Evolutionary conservation across 2,329 filamentous ascomycete genomes (phyloP), one percentile per base, ranked within the genome.

Genomic region (Grosmannia serpens): DNA sequence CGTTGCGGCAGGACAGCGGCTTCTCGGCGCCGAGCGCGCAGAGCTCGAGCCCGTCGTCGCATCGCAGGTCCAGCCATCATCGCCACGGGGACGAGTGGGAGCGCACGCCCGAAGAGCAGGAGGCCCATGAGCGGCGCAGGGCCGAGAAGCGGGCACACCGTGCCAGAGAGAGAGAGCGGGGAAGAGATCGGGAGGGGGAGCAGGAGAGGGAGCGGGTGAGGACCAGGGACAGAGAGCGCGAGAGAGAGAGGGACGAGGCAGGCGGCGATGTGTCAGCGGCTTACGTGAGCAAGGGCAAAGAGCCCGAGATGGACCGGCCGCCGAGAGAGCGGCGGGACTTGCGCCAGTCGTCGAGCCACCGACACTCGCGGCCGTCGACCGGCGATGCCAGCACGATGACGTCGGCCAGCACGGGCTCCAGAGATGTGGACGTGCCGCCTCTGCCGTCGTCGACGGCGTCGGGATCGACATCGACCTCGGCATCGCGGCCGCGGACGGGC

Each of bases 101-200:
- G 50, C 52, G 13, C 53, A 57, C 57, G 49, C 35, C 29, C 49
- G 59, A 55, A 24, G 58, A 60, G 9, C 49, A 53, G 17, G 60
- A 61, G 22, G 56, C 54, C n/a, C 75, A 79, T 57, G 78, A 82
- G 1, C 74, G 66, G 62, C 74, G 74, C 60, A 80, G 75, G 66
- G 74, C 73, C 56, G 77, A 80, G 63, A 74, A 75, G 31, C 74
- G 70, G 50, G 68, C 68, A 20, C 65, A 65, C 17, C 69, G 64
- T 38, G 26, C 41, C 26, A 35, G 53, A 11, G 33, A 20, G 38
- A 22, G 10, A 35, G 53, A 61, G 63, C 62, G 11, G 56, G 59
- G 60, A 7, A 27, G 3, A n/a, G 20, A 20, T 6, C 24, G 6
- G 49, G 52, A 20, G 58, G 24, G 4, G 29, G 29, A 38, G n/a